Conservation (phyloP, 768 basidiomycete genomes). For the Mrakia frigida region DNA sequence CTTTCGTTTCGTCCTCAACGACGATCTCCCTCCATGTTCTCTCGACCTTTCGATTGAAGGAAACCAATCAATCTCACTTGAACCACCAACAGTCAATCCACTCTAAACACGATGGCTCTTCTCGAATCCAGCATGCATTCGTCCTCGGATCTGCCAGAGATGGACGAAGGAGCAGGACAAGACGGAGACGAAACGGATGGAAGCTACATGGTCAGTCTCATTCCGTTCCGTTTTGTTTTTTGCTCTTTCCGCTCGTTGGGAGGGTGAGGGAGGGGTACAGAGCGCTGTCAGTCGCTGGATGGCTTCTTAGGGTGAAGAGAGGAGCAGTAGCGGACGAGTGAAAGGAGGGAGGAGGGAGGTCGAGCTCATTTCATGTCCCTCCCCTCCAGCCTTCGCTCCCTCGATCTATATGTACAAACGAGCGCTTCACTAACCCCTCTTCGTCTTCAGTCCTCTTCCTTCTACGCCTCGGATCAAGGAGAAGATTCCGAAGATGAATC, state of each 20-base stretch:
- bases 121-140: not conserved
- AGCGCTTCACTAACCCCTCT: not conserved
- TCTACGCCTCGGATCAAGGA: slow-evolving; percentile 15
- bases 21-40: not conserved
- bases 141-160: not conserved
- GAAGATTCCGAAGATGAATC: slow-evolving; percentile 9
- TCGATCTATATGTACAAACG: not conserved
- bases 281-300: no score
- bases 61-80: no score
- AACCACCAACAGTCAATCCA: no score
- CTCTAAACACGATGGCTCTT: no score
- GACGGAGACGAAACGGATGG: not conserved
- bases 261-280: no score
- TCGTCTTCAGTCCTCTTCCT: not conserved
- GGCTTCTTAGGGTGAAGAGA: no score
- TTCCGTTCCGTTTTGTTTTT: not conserved
- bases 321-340: not conserved
- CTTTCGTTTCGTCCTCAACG: not conserved
- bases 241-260: not conserved
- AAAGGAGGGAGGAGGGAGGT: not conserved
- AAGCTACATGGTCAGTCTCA: not conserved
- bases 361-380: not conserved
- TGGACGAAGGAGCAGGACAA: not conserved
- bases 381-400: not conserved
- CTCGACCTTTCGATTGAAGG: not conserved